Evolutionary conservation across 1,284 basidiomycete species (phyloP).

Genomic region (Pterulicium gracile): DNA sequence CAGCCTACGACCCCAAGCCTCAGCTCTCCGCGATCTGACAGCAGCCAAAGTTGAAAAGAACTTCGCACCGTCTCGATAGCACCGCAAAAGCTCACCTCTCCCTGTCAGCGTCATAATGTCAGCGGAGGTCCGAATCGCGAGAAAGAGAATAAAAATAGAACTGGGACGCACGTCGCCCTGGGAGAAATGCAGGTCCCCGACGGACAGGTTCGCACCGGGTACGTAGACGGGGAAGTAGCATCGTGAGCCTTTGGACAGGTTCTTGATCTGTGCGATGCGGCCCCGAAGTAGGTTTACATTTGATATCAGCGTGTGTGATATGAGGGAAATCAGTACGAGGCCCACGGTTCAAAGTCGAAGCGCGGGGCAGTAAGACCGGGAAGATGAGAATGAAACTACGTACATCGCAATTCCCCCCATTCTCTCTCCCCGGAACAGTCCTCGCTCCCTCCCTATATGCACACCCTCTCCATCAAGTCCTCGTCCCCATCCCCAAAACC

Average conservation of each 20-base stretch:
- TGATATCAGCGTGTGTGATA: too few species aligned
- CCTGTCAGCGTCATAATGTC: constrained; percentile 30
- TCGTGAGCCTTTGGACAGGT: constrained; percentile 55
- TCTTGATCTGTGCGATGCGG: constrained; percentile 53
- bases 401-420: constrained; percentile 77
- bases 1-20: constrained; percentile 35
- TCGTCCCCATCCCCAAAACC: constrained; percentile 31
- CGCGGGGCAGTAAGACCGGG: too few species aligned
- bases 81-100: constrained; percentile 70
- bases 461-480: constrained; percentile 43
- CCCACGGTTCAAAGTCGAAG: neutral
- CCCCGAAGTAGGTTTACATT: too few species aligned
- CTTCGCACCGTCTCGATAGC: constrained; percentile 64
- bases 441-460: constrained; percentile 58
- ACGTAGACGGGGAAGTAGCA: constrained; percentile 77
- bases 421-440: constrained; percentile 68
- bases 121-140: neutral
- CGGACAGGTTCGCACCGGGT: constrained; percentile 64
- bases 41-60: neutral
- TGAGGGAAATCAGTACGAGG: neutral
- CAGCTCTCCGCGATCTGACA: neutral
- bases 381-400: constrained; percentile 14
- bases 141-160: neutral
- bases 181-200: constrained; percentile 76
- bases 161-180: constrained; percentile 56